Percentiles rank a stretch among this genome's conserved stretches.
Evolutionary conservation across 495 filamentous ascomycete species (phyloP).

Genomic region (Hapsidospora chrysogenum): DNA sequence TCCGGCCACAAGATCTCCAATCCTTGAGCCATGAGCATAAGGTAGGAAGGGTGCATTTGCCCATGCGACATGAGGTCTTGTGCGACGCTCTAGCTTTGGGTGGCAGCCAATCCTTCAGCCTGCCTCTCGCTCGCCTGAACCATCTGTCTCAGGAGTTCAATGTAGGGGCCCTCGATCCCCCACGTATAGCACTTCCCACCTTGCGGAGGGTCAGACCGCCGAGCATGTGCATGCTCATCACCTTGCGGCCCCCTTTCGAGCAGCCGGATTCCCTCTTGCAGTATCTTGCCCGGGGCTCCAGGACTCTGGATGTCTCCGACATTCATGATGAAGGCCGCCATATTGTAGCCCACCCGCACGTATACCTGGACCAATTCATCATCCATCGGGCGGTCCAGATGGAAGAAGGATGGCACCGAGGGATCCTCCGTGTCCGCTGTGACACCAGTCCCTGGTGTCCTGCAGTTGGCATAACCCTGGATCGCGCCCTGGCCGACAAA

Average conservation of each 20-base stretch:
- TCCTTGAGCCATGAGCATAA: too few species aligned
- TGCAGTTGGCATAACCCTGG: background rate
- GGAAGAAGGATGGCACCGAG: slow-evolving; percentile 21
- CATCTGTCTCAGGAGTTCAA: too few species aligned
- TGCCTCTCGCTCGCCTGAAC: too few species aligned
- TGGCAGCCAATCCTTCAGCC: too few species aligned
- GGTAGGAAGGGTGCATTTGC: too few species aligned
- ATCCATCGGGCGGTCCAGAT: slow-evolving; percentile 33
- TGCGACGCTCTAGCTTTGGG: too few species aligned
- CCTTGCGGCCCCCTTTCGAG: background rate
- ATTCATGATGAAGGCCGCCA: slow-evolving; percentile 21
- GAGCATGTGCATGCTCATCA: too few species aligned
- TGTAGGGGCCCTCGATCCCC: too few species aligned
- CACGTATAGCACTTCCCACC: too few species aligned
- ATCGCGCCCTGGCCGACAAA: background rate
- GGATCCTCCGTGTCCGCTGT: background rate
- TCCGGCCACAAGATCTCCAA: too few species aligned
- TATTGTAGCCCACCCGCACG: slow-evolving; percentile 25
- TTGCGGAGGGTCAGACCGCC: too few species aligned
- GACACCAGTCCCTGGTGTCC: background rate
- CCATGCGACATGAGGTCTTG: too few species aligned
- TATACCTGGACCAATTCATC: slow-evolving; percentile 37
- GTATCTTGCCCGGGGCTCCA: background rate
- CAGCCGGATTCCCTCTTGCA: background rate
- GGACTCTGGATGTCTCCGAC: background rate